Percentiles rank a stretch among this genome's conserved stretches.
Conservation (phyloP, 1,139 yeast genomes). For the Yamadazyma oceani region DNA sequence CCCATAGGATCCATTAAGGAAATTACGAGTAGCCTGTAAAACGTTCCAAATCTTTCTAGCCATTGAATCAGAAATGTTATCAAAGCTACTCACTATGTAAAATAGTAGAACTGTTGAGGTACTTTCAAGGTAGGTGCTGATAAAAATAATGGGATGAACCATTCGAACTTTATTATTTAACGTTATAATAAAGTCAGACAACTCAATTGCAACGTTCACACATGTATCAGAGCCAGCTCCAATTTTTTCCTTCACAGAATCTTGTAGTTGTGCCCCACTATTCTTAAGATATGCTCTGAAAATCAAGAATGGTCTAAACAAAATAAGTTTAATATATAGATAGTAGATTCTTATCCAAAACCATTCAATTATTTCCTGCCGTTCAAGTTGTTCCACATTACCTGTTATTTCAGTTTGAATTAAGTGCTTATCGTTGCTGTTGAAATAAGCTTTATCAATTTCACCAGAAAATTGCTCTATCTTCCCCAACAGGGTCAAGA, state of each 20-base stretch:
- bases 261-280: slow-evolving; percentile 6
- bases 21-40: slow-evolving; percentile 12
- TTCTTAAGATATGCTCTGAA: slow-evolving; percentile 11
- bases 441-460: slow-evolving; percentile 10
- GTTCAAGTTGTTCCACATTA: slow-evolving; percentile 3
- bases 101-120: slow-evolving; percentile 15
- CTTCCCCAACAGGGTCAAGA: slow-evolving; percentile 11
- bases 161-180: slow-evolving; percentile 12
- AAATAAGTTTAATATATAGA: slow-evolving; percentile 11
- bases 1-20: slow-evolving; percentile 15
- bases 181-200: slow-evolving; percentile 11
- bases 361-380: slow-evolving; percentile 12
- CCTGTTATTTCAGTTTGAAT: slow-evolving; percentile 8
- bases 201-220: slow-evolving; percentile 12
- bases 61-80: slow-evolving; percentile 10
- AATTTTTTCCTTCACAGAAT: slow-evolving; percentile 8
- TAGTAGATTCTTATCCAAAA: slow-evolving; percentile 16
- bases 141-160: slow-evolving; percentile 14
- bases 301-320: slow-evolving; percentile 13
- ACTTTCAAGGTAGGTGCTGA: slow-evolving; percentile 15
- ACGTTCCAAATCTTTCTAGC: slow-evolving; percentile 13
- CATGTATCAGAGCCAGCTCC: slow-evolving; percentile 12
- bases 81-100: slow-evolving; percentile 11
- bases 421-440: slow-evolving; percentile 7
- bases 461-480: slow-evolving; percentile 13